Base-by-base conservation (phyloP, 768 basidiomycete species). In the Dendrothele bispora region DNA sequence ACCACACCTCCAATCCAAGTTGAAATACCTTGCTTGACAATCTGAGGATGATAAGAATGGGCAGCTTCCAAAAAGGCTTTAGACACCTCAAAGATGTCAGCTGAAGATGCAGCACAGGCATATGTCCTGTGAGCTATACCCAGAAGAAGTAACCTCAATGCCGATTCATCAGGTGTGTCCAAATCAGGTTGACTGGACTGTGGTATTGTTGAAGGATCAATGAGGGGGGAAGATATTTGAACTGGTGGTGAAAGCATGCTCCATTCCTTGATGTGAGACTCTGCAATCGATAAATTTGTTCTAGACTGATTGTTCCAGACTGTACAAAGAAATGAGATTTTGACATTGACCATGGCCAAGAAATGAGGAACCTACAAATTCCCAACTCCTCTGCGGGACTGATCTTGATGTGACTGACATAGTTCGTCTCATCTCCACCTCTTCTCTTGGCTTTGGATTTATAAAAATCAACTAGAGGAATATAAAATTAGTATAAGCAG, bases 271-370 rank as follows among this genome's bases (percentile, higher is more conserved):
- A 91, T 80, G 50, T 88, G 86, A 0, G 72, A 74, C 51, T 75
- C 59, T 0, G 86, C 85, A 11, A 80, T 72, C 2, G 63, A 62
- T 15, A 70, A 65, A 6, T 73, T 68, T 36, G 88, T 75, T 4
- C 86, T 79, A n/a, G 77, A 61, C 58, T 89, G 84, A 1, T 75
- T 83, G 57, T 91, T 91, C 88, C 89, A 91, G 65, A 91, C 87
- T 88, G 46, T 38, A 41, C 18, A 5, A n/a, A 50, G 44, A 38
- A 54, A 22, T 0, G 3, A 12, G 5, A n/a, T 25, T 20, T 17
- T 18, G 7, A n/a, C 38, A 27, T 48, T 26, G 8, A 24, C 5
- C 29, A 21, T 4, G n/a, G 39, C 26, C 25, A 26, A 10, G 18
- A 21, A 32, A 22, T 27, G 48, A 34, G 17, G 8, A 3, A 70